These are phyloP conservation scores for Bruguiera sexangula DNA, from an alignment of 345 rosid species.

Conservation along the genomic window DNA sequence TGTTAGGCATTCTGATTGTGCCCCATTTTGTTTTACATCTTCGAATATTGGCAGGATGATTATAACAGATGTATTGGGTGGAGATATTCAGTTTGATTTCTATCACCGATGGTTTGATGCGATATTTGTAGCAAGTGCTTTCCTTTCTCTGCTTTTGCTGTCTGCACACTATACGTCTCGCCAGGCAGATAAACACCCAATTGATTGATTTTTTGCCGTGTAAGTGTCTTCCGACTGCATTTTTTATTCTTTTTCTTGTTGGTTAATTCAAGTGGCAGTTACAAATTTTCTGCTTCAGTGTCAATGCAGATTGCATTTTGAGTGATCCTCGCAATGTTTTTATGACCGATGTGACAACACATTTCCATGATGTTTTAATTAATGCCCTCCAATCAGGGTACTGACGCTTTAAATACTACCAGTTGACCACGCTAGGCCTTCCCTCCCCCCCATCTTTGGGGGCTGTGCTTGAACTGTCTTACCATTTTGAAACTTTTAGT, in stretches of 20 bases:
- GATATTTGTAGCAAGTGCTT: slow-evolving; percentile 87
- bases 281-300: background rate
- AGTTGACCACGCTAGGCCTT: no score
- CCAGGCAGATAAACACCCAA: slow-evolving; percentile 92
- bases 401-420: no score
- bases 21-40: slow-evolving; percentile 14
- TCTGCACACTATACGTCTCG: slow-evolving; percentile 97
- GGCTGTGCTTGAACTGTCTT: no score
- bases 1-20: background rate
- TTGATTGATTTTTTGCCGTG: slow-evolving; percentile 42
- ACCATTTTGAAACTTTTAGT: no score
- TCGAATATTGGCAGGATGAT: slow-evolving; percentile 61
- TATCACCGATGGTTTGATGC: slow-evolving; percentile 99
- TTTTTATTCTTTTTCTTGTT: background rate
- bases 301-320: no score
- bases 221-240: slow-evolving; percentile 21
- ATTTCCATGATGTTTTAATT: no score
- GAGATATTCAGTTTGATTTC: slow-evolving; percentile 96
- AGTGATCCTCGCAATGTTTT: no score
- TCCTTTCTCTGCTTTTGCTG: slow-evolving; percentile 85
- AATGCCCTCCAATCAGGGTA: no score
- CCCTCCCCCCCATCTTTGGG: no score
- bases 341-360: no score
- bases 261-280: slow-evolving; percentile 3
- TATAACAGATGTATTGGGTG: slow-evolving; percentile 91